Conservation (phyloP, 2,329 filamentous ascomycete species). For the Allantophomopsis cytisporea region DNA sequence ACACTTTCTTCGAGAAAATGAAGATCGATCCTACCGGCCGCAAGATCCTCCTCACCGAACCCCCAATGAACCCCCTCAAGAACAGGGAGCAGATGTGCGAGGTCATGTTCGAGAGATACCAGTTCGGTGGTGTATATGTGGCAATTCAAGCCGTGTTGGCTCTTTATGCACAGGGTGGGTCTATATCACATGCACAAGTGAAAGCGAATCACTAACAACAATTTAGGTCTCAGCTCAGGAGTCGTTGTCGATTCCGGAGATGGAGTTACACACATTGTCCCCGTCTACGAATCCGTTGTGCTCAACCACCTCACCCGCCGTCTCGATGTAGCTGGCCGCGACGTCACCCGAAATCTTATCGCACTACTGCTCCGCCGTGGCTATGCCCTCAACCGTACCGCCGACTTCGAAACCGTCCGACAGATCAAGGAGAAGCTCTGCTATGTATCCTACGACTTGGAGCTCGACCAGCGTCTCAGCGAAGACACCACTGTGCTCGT, state of each 20-base stretch:
- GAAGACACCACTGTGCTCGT: slow-evolving; percentile 97
- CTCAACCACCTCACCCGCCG: slow-evolving; percentile 92
- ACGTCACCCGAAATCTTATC: slow-evolving; percentile 97
- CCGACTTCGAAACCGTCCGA: slow-evolving; percentile 96
- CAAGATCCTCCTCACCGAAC: slow-evolving; percentile 96
- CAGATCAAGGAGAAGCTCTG: slow-evolving; percentile 99
- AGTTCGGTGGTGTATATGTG: slow-evolving; percentile 93
- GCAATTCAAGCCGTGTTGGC: slow-evolving; percentile 95
- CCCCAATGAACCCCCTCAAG: slow-evolving; percentile 92
- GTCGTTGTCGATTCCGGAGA: slow-evolving; percentile 99
- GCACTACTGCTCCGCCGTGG: slow-evolving; percentile 84
- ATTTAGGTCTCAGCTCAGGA: slow-evolving; percentile 66
- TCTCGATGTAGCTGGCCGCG: slow-evolving; percentile 88
- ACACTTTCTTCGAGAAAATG: slow-evolving; percentile 97
- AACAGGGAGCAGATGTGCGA: slow-evolving; percentile 98
- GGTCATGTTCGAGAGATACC: slow-evolving; percentile 97
- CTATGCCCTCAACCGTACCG: slow-evolving; percentile 94
- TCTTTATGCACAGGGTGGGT: slow-evolving; percentile 82
- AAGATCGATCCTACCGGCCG: slow-evolving; percentile 78
- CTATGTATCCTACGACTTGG: slow-evolving; percentile 96
- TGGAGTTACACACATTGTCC: slow-evolving; percentile 96
- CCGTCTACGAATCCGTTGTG: slow-evolving; percentile 95
- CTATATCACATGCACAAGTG: background rate
- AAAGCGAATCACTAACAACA: background rate
- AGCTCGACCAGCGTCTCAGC: slow-evolving; percentile 87